phyloP scores from a whole-genome alignment of 768 basidiomycete species.

The Mycena olivaceomarginata region DNA sequence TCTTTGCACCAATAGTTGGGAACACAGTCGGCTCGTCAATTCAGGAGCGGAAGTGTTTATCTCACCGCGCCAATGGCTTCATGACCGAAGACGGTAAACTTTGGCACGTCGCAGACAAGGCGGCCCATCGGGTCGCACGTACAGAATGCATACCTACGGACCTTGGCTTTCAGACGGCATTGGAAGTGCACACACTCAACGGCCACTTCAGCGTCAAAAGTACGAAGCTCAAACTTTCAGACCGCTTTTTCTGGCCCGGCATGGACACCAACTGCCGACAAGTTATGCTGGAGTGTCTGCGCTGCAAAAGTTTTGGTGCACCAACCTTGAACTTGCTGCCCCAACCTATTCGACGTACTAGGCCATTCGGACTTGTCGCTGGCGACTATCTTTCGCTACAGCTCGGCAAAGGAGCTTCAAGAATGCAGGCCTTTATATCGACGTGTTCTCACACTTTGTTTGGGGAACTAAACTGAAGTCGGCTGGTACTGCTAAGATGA shows the following conservation, averaged over 20 bases:
- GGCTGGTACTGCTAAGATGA: conserved; percentile 18
- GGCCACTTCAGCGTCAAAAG: conserved; percentile 51
- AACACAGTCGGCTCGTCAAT: conserved; percentile 36
- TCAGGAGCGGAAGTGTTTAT: conserved; percentile 15
- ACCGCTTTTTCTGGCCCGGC: conserved; percentile 42
- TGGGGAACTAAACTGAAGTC: conserved; percentile 48
- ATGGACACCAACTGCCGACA: conserved; percentile 46
- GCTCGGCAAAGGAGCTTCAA: conserved; percentile 47
- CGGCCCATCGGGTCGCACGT: conserved; percentile 19
- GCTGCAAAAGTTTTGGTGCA: conserved; percentile 52
- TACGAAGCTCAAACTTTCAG: conserved; percentile 46
- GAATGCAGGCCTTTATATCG: conserved; percentile 45
- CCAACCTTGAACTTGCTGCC: conserved; percentile 48
- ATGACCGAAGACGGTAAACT: conserved; percentile 39
- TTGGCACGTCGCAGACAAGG: conserved; percentile 35
- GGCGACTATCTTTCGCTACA: conserved; percentile 55
- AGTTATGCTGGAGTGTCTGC: conserved; percentile 47
- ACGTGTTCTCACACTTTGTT: conserved; percentile 43
- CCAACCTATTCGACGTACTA: conserved; percentile 51
- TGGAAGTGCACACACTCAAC: conserved; percentile 32
- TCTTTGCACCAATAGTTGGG: conserved; percentile 35
- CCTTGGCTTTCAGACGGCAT: conserved; percentile 20
- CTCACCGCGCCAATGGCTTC: conserved; percentile 24
- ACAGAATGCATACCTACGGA: conserved; percentile 33
- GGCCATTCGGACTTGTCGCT: conserved; percentile 53